Evolutionary conservation across 2,329 filamentous ascomycete genomes (phyloP), one percentile per base, ranked within the genome.

Genomic region (Fusarium scirpi): DNA sequence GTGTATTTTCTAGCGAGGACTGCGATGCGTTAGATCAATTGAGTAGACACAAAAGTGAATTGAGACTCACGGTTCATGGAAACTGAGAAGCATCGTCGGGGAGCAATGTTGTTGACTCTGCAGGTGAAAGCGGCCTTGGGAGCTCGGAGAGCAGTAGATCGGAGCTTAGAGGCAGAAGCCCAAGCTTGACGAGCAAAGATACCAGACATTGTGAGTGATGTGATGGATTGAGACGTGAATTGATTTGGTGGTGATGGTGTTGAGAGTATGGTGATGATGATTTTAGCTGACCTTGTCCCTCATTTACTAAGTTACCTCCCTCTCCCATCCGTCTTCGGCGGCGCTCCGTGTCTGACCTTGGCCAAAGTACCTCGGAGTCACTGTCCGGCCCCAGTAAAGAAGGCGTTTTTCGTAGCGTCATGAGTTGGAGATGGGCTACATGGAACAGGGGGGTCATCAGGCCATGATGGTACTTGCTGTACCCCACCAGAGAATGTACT

Each of bases 1-100:
- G 94, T 97, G 85, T 95, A 97, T 80, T 67, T 66, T 44, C 68
- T 74, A 18, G 67, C 66, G 6, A 72, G 62, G 18, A 65, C 74
- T 76, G n/a, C 3, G 30, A 16, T 20, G 5, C 10, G 16, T 66
- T 32, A 66, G 56, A 6, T 2, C 5, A 44, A 49, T 49, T 62
- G 56, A 27, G 6, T 3, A 16, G 13, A 15, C 20, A 16, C 13
- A 13, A 22, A n/a, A 29, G 25, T 15, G 6, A 11, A 20, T 5
- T 27, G 16, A 24, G 32, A 61, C 73, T 46, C 32, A 75, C 73
- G 61, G 62, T 69, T 72, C n/a, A 71, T 48, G 16, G 73, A 74
- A 48, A 70, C 64, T 62, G 74, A 76, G 43, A 76, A 74, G 61
- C 54, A 71, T 67, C 73, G 72, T 63, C 69, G 70, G 38, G 62